These are phyloP conservation scores for Lenzites betulinus DNA, from an alignment of 768 basidiomycete genomes.

Conservation along the genomic window DNA sequence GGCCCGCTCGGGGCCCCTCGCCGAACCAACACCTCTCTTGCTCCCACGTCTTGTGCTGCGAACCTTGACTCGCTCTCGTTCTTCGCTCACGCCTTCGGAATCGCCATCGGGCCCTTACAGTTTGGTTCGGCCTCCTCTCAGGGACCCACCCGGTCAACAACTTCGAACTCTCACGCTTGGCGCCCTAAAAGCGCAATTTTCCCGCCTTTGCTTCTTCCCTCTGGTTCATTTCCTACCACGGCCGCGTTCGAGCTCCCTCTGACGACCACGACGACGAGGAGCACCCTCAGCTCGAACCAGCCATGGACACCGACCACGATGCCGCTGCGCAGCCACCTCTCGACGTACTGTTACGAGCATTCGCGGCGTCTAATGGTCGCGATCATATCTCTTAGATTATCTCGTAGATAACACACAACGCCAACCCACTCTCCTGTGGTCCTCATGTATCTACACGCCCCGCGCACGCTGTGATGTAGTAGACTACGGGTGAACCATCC, in stretches of 20 bases:
- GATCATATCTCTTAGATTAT: too few species aligned
- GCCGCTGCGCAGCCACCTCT: neutral
- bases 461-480: too few species aligned
- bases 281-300: neutral
- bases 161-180: neutral
- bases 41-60: neutral
- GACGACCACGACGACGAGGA: neutral
- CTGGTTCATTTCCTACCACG: too few species aligned
- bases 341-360: too few species aligned
- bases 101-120: conserved; percentile 1
- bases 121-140: conserved; percentile 4
- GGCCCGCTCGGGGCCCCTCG: neutral
- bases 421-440: too few species aligned
- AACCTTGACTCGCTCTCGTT: neutral
- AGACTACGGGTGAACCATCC: too few species aligned
- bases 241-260: neutral
- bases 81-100: neutral
- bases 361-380: too few species aligned
- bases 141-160: neutral
- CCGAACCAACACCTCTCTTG: neutral
- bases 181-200: neutral
- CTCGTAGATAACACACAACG: too few species aligned
- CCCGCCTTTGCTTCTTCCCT: too few species aligned
- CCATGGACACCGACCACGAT: neutral
- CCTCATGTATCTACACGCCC: too few species aligned